Evolutionary conservation across 164 flowering plant species (phyloP), one percentile per base, ranked within the genome.

Genomic region (Vitis rotundifolia): DNA sequence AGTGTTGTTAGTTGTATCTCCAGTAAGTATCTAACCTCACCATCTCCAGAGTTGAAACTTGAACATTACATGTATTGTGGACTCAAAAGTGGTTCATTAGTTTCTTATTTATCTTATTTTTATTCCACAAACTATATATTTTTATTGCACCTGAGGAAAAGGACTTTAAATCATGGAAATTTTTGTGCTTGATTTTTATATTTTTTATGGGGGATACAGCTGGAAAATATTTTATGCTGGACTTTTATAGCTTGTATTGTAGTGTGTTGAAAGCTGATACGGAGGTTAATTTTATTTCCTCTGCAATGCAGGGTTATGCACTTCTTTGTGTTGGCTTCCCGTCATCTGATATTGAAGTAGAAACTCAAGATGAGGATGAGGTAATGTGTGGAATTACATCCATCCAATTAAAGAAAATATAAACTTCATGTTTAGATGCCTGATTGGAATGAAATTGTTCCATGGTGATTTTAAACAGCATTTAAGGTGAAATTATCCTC

Each of bases 351-450:
- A 31, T 94, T 75, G 97, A 87, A 80, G 97, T 94, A 57, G 99
- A 94, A 85, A 94, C 99, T 63, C 99, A 94, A 76, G 97, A 94
- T 71, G 99, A 94, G 76, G 99, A 94, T 74, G 99, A 94, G 95
- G 99, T 91, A 84, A 75, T 44, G 61, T 37, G 13, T 28, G 26
- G 49, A 54, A 47, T 49, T 48, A 26, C 59, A 59, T 65, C 11
- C 49, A 37, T 37, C 18, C 53, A 13, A 62, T 54, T 52, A 22
- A 31, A 26, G 29, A 49, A 53, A 28, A 26, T 13, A 55, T 31
- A 5, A 3, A 22, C 49, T 6, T 5, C 57, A 64, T 62, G 53
- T 44, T 53, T n/a, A 10, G 26, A 54, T 4, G 48, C 14, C 49
- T 49, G 10, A n/a, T 52, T n/a, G 56, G 22, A 9, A 18, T 50